phyloP scores from a whole-genome alignment of 148 eudicot species.

The Tetragonia tetragonoides region DNA sequence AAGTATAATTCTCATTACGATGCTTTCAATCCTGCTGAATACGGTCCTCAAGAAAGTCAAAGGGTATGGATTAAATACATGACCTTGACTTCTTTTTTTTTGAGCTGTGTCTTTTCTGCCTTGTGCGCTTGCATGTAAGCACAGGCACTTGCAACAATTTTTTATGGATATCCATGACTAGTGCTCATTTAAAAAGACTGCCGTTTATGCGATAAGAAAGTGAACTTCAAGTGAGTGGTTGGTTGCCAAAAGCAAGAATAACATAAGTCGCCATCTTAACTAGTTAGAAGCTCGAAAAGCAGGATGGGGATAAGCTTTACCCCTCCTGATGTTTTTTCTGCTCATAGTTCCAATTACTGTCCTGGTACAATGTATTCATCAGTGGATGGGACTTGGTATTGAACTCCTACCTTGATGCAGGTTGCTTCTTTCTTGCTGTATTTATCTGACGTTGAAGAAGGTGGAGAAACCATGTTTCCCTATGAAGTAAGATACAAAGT shows the following conservation, averaged over 20 bases:
- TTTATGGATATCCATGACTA: not conserved
- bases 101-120: not conserved
- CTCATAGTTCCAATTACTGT: not conserved
- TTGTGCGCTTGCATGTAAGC: not conserved
- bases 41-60: slow-evolving; percentile 94
- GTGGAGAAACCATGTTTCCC: slow-evolving; percentile 96
- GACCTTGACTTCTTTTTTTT: not conserved
- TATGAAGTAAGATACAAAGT: slow-evolving; percentile 53
- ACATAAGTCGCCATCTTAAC: not conserved
- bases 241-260: not conserved
- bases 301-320: not conserved
- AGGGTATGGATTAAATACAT: slow-evolving; percentile 51
- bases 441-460: slow-evolving; percentile 88
- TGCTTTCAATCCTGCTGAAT: slow-evolving; percentile 86
- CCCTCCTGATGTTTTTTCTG: not conserved
- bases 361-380: not conserved
- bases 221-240: not conserved
- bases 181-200: not conserved
- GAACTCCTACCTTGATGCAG: slow-evolving; percentile 36
- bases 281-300: slow-evolving; percentile 3
- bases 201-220: not conserved
- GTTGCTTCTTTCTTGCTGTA: slow-evolving; percentile 84
- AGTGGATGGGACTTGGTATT: not conserved
- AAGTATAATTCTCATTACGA: slow-evolving; percentile 84
- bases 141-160: slow-evolving; percentile 1